Base-by-base conservation (phyloP, 208 protist species). In the Crithidia expoeki region DNA sequence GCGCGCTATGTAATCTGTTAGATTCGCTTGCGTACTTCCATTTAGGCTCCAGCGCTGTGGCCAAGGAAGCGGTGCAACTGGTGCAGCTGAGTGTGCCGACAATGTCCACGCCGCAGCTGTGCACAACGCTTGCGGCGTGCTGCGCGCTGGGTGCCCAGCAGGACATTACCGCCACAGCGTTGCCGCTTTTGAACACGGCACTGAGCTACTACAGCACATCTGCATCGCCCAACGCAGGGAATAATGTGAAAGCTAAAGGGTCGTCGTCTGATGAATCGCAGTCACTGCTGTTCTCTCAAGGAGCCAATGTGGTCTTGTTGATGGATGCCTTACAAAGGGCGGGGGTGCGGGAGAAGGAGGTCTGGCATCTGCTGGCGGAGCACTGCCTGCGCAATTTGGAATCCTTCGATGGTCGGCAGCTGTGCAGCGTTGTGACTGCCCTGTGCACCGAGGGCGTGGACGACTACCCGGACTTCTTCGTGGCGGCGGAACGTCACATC, bases 21-120 rank as follows among this genome's bases (percentile, higher is more conserved):
- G 91, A 96, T 72, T 90, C 80, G 56, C 63, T 96, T 0, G 88
- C 84, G 2, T 89, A 94, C 76, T 93, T 94, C 59, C 76, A 89
- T 25, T 74, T 96, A 21, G 81, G 80, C 38, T 68, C 81, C 19
- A 85, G 68, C 27, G 64, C 74, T 0, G 77, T 93, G 11, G 82
- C 88, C 3, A 46, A 38, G 33, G 89, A 84, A 47, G 89, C 91
- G 7, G 61, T 93, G 55, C 59, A 80, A 52, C 76, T 94, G 7
- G 83, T 87, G 34, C 68, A 73, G 72, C 72, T 74, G 32, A 80
- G 76, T 52, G 59, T 90, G 1, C 79, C 82, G 10, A 65, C 63
- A 10, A 89, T 96, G 91, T 72, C 74, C 4, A 63, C 70, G 6
- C 51, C 71, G 14, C 81, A 89, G 42, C 71, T 94, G 4, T 81